Conservation (phyloP, 1,284 basidiomycete genomes). For the Trichosporon inkin region DNA sequence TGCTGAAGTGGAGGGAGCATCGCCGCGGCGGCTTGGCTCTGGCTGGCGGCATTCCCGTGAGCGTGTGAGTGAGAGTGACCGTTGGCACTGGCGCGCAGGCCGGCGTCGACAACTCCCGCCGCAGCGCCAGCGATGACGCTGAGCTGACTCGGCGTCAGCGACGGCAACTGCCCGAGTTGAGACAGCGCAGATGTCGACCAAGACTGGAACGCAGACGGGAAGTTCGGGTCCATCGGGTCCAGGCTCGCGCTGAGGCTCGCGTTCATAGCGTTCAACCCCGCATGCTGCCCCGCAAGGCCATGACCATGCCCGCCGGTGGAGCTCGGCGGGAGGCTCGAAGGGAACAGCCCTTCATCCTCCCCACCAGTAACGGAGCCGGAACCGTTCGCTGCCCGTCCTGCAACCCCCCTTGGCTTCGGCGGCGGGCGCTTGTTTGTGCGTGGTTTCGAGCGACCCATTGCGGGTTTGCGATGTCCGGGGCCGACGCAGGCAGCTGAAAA, state of each 20-base stretch:
- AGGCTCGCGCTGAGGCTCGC: conserved; percentile 11
- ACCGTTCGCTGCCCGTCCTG: not conserved
- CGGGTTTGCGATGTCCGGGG: not conserved
- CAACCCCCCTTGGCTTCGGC: conserved; percentile 18
- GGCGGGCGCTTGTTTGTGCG: conserved; percentile 40
- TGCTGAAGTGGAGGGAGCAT: not conserved
- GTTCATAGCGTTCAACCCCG: too few relatives aligned
- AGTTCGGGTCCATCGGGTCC: conserved; percentile 30
- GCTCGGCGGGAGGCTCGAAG: conserved; percentile 19
- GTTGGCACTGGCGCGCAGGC: conserved; percentile 17
- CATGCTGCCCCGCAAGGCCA: not conserved
- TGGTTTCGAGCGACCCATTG: conserved; percentile 46
- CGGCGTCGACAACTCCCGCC: conserved; percentile 37
- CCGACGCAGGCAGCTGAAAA: not conserved
- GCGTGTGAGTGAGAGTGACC: not conserved
- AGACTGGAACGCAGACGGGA: conserved; percentile 36
- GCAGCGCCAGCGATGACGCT: conserved; percentile 42
- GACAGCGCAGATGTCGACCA: conserved; percentile 41
- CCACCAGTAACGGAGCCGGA: conserved; percentile 11
- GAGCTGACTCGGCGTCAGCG: conserved; percentile 41
- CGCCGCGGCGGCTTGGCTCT: not conserved
- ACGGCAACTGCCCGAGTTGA: conserved; percentile 37
- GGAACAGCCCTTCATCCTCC: not conserved
- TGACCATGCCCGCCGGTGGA: conserved; percentile 14
- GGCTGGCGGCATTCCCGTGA: conserved; percentile 10